phyloP scores from a whole-genome alignment of 176 grass and related monocot genomes.

The Oryza glumipatula region DNA sequence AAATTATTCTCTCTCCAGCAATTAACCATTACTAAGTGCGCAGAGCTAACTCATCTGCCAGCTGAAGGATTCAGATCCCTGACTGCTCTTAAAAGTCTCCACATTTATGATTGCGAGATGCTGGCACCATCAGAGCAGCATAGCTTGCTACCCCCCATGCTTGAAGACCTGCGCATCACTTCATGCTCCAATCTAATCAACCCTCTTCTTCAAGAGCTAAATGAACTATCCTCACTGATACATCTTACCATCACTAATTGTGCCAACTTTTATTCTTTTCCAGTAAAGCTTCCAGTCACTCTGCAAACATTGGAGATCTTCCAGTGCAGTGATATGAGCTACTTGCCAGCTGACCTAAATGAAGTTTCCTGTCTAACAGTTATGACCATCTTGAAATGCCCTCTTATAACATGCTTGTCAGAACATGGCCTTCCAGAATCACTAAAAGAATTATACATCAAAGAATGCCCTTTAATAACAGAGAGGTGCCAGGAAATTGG shows the following conservation, averaged over 20 bases:
- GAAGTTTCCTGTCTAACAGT: constrained; percentile 41
- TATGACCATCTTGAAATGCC: constrained; percentile 58
- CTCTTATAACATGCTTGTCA: constrained; percentile 56
- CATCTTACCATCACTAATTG: constrained; percentile 54
- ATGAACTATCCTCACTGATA: constrained; percentile 38
- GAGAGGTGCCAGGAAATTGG: constrained; percentile 41
- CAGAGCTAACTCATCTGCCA: constrained; percentile 54
- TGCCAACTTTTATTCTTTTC: constrained; percentile 50
- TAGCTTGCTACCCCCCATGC: constrained; percentile 39
- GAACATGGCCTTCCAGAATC: constrained; percentile 41
- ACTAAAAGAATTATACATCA: constrained; percentile 61
- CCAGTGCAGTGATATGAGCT: constrained; percentile 46
- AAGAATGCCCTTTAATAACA: constrained; percentile 54
- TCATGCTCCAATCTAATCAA: constrained; percentile 62
- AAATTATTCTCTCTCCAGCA: constrained; percentile 47
- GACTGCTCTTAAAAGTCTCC: constrained; percentile 55
- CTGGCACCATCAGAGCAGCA: constrained; percentile 37
- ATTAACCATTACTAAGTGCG: constrained; percentile 55
- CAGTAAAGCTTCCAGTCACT: constrained; percentile 48
- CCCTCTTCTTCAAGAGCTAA: constrained; percentile 54
- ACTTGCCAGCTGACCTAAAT: constrained; percentile 54
- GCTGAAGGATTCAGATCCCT: constrained; percentile 55
- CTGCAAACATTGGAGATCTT: constrained; percentile 60
- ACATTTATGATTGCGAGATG: constrained; percentile 61
- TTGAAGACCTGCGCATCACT: constrained; percentile 67